Percentiles rank a stretch among this genome's conserved stretches.
These are phyloP conservation scores for Mycena metata DNA, from an alignment of 768 basidiomycete genomes.

Conservation along the genomic window DNA sequence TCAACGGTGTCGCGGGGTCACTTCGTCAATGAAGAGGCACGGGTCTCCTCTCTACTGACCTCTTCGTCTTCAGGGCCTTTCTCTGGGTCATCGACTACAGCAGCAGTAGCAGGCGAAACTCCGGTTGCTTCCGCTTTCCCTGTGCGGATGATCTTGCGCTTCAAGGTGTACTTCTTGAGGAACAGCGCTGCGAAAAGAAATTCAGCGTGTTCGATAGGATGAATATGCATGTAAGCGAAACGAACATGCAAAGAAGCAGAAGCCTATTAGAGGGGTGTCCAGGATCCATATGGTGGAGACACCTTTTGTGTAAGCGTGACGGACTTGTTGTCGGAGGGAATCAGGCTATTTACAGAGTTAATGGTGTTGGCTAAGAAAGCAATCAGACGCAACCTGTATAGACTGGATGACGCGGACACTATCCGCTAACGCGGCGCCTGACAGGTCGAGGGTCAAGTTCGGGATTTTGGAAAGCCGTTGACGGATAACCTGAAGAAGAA, in stretches of 20 bases:
- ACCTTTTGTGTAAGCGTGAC: slow-evolving; percentile 34
- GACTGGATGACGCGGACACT: slow-evolving; percentile 25
- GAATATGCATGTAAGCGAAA: neutral
- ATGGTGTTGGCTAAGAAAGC: neutral
- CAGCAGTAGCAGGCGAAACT: neutral
- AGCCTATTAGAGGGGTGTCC: slow-evolving; percentile 29
- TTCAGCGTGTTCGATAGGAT: neutral
- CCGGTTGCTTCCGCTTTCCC: slow-evolving; percentile 16
- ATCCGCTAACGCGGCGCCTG: slow-evolving; percentile 29
- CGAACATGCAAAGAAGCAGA: slow-evolving; percentile 32
- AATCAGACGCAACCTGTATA: slow-evolving; percentile 7
- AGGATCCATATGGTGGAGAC: slow-evolving; percentile 35
- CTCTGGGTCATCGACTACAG: neutral
- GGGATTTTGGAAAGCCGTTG: slow-evolving; percentile 27
- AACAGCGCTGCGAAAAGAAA: slow-evolving; percentile 23
- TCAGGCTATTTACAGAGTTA: slow-evolving; percentile 22
- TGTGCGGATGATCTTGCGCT: slow-evolving; percentile 32
- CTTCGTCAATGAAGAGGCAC: too few relatives aligned
- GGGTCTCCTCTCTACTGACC: neutral
- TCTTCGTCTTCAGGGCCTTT: slow-evolving; percentile 8
- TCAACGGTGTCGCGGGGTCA: too few relatives aligned
- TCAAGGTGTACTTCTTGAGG: slow-evolving; percentile 37
- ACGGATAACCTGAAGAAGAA: slow-evolving; percentile 14
- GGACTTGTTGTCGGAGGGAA: slow-evolving; percentile 24
- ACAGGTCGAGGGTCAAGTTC: slow-evolving; percentile 22